phyloP scores from a whole-genome alignment of 345 rosid species.

The Pistacia atlantica region DNA sequence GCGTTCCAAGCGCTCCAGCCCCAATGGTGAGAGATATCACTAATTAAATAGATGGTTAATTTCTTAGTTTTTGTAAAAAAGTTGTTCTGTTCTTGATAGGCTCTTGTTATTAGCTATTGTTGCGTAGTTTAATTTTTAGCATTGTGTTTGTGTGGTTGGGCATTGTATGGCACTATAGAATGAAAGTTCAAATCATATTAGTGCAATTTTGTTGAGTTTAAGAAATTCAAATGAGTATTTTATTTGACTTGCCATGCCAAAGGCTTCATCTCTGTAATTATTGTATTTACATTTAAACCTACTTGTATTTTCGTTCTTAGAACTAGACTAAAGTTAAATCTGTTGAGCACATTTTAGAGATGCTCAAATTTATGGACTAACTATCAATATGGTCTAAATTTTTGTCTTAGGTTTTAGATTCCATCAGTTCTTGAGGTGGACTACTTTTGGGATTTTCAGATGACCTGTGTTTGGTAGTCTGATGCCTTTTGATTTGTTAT shows the following conservation, averaged over 20 bases:
- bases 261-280: not conserved
- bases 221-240: not conserved
- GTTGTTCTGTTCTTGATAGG: not conserved
- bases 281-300: not conserved
- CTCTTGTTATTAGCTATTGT: not conserved
- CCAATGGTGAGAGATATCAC: conserved; percentile 43
- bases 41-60: not conserved
- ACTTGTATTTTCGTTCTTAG: not conserved
- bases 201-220: not conserved
- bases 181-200: not conserved
- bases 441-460: not conserved
- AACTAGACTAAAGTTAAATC: not conserved
- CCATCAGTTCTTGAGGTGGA: not conserved
- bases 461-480: no score
- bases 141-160: not conserved
- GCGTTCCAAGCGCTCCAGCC: conserved; percentile 59
- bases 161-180: not conserved
- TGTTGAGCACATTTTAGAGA: no score
- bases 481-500: no score
- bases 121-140: not conserved
- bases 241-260: not conserved
- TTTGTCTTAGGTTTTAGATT: not conserved
- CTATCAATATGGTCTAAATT: not conserved
- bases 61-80: not conserved
- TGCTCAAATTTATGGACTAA: no score